Evolutionary conservation across 495 filamentous ascomycete species (phyloP).

Genomic region (Penicillium arizonense): DNA sequence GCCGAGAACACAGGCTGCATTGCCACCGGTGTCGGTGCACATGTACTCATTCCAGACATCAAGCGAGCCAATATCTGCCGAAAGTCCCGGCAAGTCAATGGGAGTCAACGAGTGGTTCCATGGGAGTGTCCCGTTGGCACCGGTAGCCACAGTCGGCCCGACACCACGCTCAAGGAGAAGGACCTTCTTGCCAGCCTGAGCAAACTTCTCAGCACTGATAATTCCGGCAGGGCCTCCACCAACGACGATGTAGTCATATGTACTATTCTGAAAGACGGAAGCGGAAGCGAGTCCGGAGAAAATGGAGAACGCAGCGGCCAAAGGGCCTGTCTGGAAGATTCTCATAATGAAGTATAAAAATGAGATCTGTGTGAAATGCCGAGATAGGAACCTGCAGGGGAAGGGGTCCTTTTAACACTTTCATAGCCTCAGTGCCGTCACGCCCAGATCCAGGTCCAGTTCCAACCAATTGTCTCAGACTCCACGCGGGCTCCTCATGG

Average conservation of each 20-base stretch:
- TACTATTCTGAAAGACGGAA: conserved; percentile 16
- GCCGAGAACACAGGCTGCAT: conserved; percentile 76
- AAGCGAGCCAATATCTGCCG: conserved; percentile 24
- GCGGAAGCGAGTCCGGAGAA: conserved; percentile 11
- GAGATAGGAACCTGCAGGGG: neutral
- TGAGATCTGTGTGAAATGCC: neutral
- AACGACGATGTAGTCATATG: conserved; percentile 33
- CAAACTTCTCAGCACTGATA: conserved; percentile 59
- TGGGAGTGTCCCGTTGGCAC: conserved; percentile 26
- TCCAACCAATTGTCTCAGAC: neutral
- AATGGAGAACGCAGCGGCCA: conserved; percentile 8
- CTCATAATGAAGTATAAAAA: neutral
- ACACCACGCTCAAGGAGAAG: conserved; percentile 40
- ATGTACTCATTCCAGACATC: conserved; percentile 27
- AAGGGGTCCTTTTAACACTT: neutral
- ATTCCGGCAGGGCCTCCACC: conserved; percentile 39
- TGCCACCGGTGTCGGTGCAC: conserved; percentile 68
- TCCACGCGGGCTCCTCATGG: neutral
- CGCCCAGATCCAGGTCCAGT: neutral
- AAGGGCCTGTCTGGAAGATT: conserved; percentile 11
- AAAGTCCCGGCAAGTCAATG: conserved; percentile 76
- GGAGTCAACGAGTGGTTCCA: conserved; percentile 54
- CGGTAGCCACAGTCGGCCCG: conserved; percentile 29
- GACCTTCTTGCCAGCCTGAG: conserved; percentile 53
- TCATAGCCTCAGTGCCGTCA: too few relatives aligned